phyloP scores from a whole-genome alignment of 1,284 basidiomycete species.

The Mycena citricolor region DNA sequence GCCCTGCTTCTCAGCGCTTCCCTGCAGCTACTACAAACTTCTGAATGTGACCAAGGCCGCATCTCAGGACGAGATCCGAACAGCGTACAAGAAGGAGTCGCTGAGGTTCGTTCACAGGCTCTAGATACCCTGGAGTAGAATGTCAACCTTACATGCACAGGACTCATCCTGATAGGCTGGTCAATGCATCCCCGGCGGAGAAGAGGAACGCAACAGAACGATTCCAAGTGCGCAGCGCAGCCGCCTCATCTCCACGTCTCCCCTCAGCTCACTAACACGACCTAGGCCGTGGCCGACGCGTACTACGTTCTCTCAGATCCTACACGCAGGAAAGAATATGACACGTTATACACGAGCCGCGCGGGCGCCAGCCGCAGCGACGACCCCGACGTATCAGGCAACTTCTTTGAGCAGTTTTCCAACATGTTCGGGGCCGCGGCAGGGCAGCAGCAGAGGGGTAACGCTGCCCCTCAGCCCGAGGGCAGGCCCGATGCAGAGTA shows the following conservation, averaged over 20 bases:
- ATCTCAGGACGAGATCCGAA: slow-evolving; percentile 70
- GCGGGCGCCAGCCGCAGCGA: slow-evolving; percentile 48
- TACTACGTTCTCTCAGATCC: slow-evolving; percentile 93
- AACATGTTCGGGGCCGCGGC: slow-evolving; percentile 57
- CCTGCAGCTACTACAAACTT: slow-evolving; percentile 73
- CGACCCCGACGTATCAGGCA: slow-evolving; percentile 66
- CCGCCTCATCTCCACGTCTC: neutral
- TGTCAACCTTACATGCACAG: slow-evolving; percentile 35
- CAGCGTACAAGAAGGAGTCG: slow-evolving; percentile 84
- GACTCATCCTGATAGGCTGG: slow-evolving; percentile 88
- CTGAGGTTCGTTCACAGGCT: slow-evolving; percentile 43
- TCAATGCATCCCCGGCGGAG: slow-evolving; percentile 72
- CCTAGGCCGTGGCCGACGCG: slow-evolving; percentile 90
- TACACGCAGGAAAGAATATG: slow-evolving; percentile 80
- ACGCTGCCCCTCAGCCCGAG: slow-evolving; percentile 32
- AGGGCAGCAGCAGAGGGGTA: slow-evolving; percentile 29
- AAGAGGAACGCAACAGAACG: slow-evolving; percentile 75
- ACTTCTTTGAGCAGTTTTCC: slow-evolving; percentile 79
- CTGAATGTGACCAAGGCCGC: slow-evolving; percentile 60
- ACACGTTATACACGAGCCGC: slow-evolving; percentile 60
- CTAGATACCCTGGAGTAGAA: slow-evolving; percentile 18
- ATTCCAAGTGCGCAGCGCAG: slow-evolving; percentile 60
- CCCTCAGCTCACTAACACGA: no score
- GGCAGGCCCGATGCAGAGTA: slow-evolving; percentile 73
- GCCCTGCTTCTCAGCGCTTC: no score